A percentile compares a stretch with the other conserved stretches of the same genome.
phyloP scores from a whole-genome alignment of 441 rosid species.

The Viola pubescens region DNA sequence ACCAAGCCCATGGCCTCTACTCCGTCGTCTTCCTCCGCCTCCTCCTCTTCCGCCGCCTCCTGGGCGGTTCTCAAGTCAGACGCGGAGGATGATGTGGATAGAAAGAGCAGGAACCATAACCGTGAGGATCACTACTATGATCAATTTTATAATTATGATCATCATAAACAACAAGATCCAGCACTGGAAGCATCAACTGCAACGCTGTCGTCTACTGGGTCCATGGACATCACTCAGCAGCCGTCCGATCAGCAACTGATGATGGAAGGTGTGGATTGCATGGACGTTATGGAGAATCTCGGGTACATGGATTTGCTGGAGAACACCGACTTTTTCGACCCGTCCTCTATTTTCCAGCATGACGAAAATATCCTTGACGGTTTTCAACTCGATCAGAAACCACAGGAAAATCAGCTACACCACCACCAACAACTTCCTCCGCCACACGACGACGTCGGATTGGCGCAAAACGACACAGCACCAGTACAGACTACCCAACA shows the following conservation, averaged over 20 bases:
- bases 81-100: constrained; percentile 36
- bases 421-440: constrained; percentile 12
- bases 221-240: constrained; percentile 47
- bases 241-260: constrained; percentile 24
- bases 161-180: constrained; percentile 19
- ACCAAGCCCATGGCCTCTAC: constrained; percentile 47
- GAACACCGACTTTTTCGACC: constrained; percentile 62
- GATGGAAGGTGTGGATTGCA: constrained; percentile 37
- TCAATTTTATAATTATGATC: constrained; percentile 3
- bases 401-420: constrained; percentile 4
- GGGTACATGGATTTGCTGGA: constrained; percentile 76
- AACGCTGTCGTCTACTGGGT: constrained; percentile 61
- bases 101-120: constrained; percentile 1
- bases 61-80: constrained; percentile 68
- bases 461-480: not conserved
- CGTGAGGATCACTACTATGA: not conserved
- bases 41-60: constrained; percentile 63
- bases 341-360: constrained; percentile 48
- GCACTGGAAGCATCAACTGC: constrained; percentile 24
- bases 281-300: constrained; percentile 62
- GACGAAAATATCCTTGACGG: constrained; percentile 32
- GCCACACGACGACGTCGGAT: constrained; percentile 7
- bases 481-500: constrained; percentile 12
- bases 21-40: constrained; percentile 52
- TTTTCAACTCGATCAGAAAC: constrained; percentile 20